phyloP scores from a whole-genome alignment of 2,329 filamentous ascomycete species.

The Ophiostoma perfectum region DNA sequence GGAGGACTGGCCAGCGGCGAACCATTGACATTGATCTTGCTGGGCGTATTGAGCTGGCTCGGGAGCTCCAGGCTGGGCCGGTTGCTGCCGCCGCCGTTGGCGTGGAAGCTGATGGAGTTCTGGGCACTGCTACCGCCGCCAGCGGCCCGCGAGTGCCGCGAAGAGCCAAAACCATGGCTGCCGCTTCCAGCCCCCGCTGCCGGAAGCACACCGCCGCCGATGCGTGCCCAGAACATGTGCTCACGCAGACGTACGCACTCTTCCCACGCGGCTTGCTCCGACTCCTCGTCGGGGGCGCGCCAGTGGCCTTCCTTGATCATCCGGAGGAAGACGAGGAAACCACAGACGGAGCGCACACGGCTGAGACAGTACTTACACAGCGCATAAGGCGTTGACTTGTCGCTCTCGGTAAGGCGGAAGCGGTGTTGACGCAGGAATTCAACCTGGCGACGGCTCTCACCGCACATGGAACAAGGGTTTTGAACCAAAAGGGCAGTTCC shows the following conservation, averaged over 20 bases:
- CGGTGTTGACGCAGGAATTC: slow-evolving; percentile 73
- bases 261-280: slow-evolving; percentile 87
- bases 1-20: slow-evolving; percentile 18
- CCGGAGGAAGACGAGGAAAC: slow-evolving; percentile 84
- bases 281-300: slow-evolving; percentile 74
- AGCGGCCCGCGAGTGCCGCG: slow-evolving; percentile 16
- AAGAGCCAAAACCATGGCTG: slow-evolving; percentile 8
- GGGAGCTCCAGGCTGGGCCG: slow-evolving; percentile 13
- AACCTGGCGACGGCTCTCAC: slow-evolving; percentile 68
- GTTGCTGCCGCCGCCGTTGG: slow-evolving; percentile 1
- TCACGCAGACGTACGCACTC: slow-evolving; percentile 85
- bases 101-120: slow-evolving; percentile 15
- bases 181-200: slow-evolving; percentile 29
- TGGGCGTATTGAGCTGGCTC: slow-evolving; percentile 4
- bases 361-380: slow-evolving; percentile 83
- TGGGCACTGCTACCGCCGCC: slow-evolving; percentile 15
- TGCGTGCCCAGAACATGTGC: slow-evolving; percentile 93
- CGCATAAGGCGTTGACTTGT: slow-evolving; percentile 81
- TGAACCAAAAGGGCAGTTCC: slow-evolving; percentile 29
- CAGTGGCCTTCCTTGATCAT: slow-evolving; percentile 92
- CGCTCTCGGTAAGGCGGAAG: slow-evolving; percentile 81
- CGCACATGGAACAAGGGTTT: slow-evolving; percentile 70
- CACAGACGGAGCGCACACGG: slow-evolving; percentile 80
- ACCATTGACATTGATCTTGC: slow-evolving; percentile 16
- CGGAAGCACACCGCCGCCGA: slow-evolving; percentile 87